Evolutionary conservation across 2,329 filamentous ascomycete species (phyloP), one percentile per base, ranked within the genome.

Genomic region (Phoma herbarum): DNA sequence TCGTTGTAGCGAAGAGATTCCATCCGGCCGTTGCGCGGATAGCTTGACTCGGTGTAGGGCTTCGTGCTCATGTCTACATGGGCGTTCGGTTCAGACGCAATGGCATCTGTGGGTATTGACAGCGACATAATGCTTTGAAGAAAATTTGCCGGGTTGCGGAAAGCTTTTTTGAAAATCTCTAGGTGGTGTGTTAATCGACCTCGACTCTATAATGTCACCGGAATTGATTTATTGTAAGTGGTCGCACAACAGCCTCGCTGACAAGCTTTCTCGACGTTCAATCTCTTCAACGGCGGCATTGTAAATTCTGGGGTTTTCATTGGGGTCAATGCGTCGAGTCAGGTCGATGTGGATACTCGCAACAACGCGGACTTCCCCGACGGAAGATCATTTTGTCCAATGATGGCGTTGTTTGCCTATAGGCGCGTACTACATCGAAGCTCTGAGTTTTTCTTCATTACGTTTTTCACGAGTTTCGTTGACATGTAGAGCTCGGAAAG

Each of bases 311-410:
- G 45, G 53, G 54, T 47, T 57, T 61, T 54, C 45, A 41, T 54
- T 28, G 12, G 26, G 44, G 53, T 46, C 50, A 20, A 47, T 51
- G 49, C 50, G 22, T 39, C 50, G 50, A 58, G 44, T 51, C 59
- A 44, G 26, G 54, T 23, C 18, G 43, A 29, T 28, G 48, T 61
- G 53, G 59, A 29, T 59, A 59, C 52, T 52, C 26, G 26, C 33
- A 56, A 22, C 46, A 43, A 16, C 54, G 59, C 59, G 53, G 59
- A 58, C 44, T 49, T 57, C 59, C 54, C 54, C 53, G 59, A 61
- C 50, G 33, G 37, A 43, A 43, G 43, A 41, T 44, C 29, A 8
- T 25, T 26, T 23, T 4, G 43, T 44, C 57, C 57, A 57, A 60
- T 60, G 35, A 47, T 4, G 9, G 26, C 16, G 20, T 9, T 23